Base-by-base conservation (phyloP, 495 filamentous ascomycete species). In the Letharia lupina region DNA sequence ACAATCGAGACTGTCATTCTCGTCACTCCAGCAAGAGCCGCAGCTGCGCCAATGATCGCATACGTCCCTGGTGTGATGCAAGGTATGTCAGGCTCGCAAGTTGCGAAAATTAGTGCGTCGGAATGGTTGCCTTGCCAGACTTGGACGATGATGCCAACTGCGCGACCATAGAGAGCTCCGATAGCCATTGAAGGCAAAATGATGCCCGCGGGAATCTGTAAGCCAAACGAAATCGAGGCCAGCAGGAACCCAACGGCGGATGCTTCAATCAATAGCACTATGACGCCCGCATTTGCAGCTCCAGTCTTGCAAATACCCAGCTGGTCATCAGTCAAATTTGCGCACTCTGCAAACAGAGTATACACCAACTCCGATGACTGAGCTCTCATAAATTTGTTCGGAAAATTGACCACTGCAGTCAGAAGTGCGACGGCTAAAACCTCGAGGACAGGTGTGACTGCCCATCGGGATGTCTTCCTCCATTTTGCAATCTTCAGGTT, bases 161-260 rank as follows among this genome's bases (percentile, higher is more conserved):
- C 92, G 41, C 94, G 90, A n/a, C 94, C 94, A 66, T 90, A 90
- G 6, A 98, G 83, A 9, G 91, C 93, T 56, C 94, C 94, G 67
- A 98, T 92, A 62, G 94, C 91, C 85, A 98, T 93, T n/a, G 93
- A 96, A 0, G 94, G 94, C 20, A 98, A 83, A 62, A 98, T 95
- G 68, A 98, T 96, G 60, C 94, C 94, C 3, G 94, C 95, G 20
- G 94, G 94, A 59, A 98, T 89, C 70, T 96, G 91, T n/a, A 98
- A 85, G 59, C 94, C 95, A 73, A 98, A 98, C 8, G 95, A 98
- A 63, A 94, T 78, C 52, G 90, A 84, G 23, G 95, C 87, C 10
- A 98, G 85, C 70, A 92, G 83, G 75, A 96, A 94, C 39, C 90
- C 93, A 5, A 96, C 80, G 31, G 90, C 68, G 9, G 91, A 84